Evolutionary conservation across 148 eudicot species (phyloP), one percentile per base, ranked within the genome.

Genomic region (Fallopia convolvulus): DNA sequence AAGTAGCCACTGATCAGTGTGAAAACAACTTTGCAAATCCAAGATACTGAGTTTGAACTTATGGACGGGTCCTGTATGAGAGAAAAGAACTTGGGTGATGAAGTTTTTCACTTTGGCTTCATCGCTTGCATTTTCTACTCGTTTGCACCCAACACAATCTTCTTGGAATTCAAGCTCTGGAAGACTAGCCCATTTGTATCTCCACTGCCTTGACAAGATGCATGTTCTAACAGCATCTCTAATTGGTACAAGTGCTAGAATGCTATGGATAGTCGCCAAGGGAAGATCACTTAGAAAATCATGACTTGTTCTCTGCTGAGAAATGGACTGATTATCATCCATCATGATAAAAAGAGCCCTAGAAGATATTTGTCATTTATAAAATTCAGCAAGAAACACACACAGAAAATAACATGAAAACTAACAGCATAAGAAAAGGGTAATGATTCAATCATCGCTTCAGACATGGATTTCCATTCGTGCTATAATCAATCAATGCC

Each of bases 1-100:
- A 79, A 91, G 91, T 36, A 91, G 72, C 93, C 96, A 91, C 68
- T 86, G 93, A 82, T 89, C 90, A 50, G 88, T 78, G 78, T 86
- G 90, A 9, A 88, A 86, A 42, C 84, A 86, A 80, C 85, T 76
- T 78, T 81, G 89, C 70, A 89, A 76, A 75, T 82, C 79, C 0
- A 83, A 84, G 70, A 88, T 84, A 66, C 77, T 77, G 9, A 91
- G 58, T 77, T 75, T 80, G 75, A 91, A 89, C 76, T 84, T 88
- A 82, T 86, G 89, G 68, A 91, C 88, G 4, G 91, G 89, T 47
- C 91, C 96, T 50, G 85, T 80, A 71, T 91, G 96, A 40, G 89
- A 89, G 55, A 89, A 47, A 21, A 60, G 66, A 23, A 13, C 66
- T 8, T 60, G 2, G 0, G 32, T 23, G 66, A 60, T 21, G 65